Conservation (phyloP, 2,329 filamentous ascomycete species). For the Spiromastix sp. region DNA sequence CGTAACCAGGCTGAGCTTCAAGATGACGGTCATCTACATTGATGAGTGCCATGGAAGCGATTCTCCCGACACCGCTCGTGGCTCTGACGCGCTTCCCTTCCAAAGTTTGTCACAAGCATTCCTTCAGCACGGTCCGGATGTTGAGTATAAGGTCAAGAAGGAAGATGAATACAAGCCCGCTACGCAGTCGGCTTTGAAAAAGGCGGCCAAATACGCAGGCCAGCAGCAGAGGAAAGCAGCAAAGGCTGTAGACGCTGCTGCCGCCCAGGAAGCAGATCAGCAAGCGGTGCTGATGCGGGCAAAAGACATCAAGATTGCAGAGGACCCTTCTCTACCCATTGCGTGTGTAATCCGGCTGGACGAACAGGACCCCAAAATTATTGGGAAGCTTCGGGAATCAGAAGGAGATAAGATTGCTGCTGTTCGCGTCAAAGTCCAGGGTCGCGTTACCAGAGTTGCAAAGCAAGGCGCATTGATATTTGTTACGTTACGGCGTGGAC, state of each 20-base stretch:
- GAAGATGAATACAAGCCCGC: conserved; percentile 69
- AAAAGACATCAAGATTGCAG: conserved; percentile 62
- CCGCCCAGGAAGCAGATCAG: conserved; percentile 63
- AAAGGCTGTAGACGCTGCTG: conserved; percentile 63
- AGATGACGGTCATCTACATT: conserved; percentile 52
- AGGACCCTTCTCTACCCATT: conserved; percentile 63
- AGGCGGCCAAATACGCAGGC: conserved; percentile 64
- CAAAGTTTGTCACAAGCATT: conserved; percentile 72
- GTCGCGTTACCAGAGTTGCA: conserved; percentile 71
- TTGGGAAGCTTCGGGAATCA: conserved; percentile 45
- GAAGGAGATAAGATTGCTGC: conserved; percentile 44
- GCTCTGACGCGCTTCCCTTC: conserved; percentile 65
- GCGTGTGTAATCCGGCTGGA: conserved; percentile 67
- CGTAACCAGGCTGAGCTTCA: conserved; percentile 7
- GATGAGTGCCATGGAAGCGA: conserved; percentile 73
- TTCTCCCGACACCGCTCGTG: conserved; percentile 52
- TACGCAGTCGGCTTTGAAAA: conserved; percentile 77
- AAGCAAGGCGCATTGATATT: conserved; percentile 79
- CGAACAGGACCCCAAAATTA: conserved; percentile 51
- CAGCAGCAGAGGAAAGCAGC: conserved; percentile 73
- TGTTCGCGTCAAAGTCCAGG: conserved; percentile 67
- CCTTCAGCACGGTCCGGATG: conserved; percentile 52
- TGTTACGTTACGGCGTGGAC: conserved; percentile 75
- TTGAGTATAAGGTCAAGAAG: conserved; percentile 59
- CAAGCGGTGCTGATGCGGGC: conserved; percentile 68